Percentiles rank a stretch among this genome's conserved stretches.
Conservation (phyloP, 1,284 basidiomycete genomes). For the Salmacisia buchloeana region DNA sequence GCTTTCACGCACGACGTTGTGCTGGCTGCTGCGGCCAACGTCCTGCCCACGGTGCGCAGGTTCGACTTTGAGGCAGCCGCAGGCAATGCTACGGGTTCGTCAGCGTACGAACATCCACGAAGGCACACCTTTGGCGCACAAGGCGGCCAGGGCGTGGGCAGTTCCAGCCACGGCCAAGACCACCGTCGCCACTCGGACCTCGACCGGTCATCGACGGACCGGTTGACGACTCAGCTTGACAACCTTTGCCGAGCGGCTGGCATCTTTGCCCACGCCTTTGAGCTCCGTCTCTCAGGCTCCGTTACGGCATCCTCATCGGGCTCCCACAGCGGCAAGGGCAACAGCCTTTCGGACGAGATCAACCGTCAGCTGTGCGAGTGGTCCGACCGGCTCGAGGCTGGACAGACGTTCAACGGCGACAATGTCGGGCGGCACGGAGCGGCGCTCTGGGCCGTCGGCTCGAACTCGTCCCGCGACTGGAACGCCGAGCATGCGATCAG, state of each 20-base stretch:
- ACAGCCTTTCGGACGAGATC: not conserved
- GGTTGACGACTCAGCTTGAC: not conserved
- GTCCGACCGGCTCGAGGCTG: not conserved
- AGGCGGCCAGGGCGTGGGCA: too few relatives aligned
- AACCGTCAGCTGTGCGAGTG: constrained; percentile 1
- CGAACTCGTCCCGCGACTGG: not conserved
- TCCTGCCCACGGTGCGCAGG: not conserved
- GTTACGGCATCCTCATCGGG: not conserved
- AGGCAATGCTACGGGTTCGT: not conserved
- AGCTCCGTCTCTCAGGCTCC: too few relatives aligned
- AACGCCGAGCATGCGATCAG: not conserved
- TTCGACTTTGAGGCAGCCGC: constrained; percentile 3
- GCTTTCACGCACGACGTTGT: constrained; percentile 4
- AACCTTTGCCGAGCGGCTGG: not conserved
- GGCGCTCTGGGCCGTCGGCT: not conserved
- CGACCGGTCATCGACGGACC: not conserved
- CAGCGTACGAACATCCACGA: not conserved
- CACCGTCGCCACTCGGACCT: not conserved
- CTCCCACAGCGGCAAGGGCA: not conserved
- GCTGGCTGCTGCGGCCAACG: not conserved
- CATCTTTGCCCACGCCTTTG: constrained; percentile 1
- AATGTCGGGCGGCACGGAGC: constrained; percentile 1
- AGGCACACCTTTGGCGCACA: too few relatives aligned
- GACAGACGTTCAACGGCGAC: not conserved
- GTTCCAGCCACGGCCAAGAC: not conserved